Conservation (phyloP, 2,329 filamentous ascomycete species). For the Colletotrichum tropicicola region DNA sequence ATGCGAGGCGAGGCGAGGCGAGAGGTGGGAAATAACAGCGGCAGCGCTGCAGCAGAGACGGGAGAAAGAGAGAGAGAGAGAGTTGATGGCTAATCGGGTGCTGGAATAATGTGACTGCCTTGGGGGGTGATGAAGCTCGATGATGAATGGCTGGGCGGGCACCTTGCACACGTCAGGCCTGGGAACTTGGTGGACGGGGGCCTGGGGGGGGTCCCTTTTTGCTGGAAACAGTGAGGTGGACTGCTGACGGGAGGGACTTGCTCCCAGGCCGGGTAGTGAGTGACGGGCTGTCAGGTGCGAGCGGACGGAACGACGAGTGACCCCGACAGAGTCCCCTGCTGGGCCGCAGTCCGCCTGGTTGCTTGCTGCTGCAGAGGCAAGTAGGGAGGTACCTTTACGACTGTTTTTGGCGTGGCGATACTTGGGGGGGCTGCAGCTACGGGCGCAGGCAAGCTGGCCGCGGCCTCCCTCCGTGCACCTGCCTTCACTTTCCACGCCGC, state of each 20-base stretch:
- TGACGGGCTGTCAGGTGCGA: slow-evolving; percentile 14
- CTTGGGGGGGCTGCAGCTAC: too few species aligned
- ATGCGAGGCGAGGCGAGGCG: too few species aligned
- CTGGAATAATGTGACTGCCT: slow-evolving; percentile 31
- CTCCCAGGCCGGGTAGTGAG: not conserved
- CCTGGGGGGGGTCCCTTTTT: not conserved
- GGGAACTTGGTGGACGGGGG: not conserved
- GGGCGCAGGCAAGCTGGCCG: not conserved
- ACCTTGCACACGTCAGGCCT: slow-evolving; percentile 28
- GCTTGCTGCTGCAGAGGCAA: too few species aligned
- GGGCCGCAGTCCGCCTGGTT: too few species aligned
- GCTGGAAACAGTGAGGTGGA: not conserved
- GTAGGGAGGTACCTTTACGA: not conserved
- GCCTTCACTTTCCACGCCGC: not conserved
- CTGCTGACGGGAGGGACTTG: not conserved
- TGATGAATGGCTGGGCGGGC: slow-evolving; percentile 25
- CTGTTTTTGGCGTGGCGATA: not conserved
- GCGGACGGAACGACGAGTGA: slow-evolving; percentile 4
- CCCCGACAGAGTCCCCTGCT: slow-evolving; percentile 2
- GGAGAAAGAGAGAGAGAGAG: not conserved
- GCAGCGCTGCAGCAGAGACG: not conserved
- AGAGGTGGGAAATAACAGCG: slow-evolving; percentile 19
- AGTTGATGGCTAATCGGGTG: slow-evolving; percentile 26
- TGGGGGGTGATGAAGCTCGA: slow-evolving; percentile 22
- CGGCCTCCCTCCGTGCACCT: slow-evolving; percentile 1